These are phyloP conservation scores for Nitzschia sp. DNA, from an alignment of 108 stramenopile genomes.

Conservation along the genomic window DNA sequence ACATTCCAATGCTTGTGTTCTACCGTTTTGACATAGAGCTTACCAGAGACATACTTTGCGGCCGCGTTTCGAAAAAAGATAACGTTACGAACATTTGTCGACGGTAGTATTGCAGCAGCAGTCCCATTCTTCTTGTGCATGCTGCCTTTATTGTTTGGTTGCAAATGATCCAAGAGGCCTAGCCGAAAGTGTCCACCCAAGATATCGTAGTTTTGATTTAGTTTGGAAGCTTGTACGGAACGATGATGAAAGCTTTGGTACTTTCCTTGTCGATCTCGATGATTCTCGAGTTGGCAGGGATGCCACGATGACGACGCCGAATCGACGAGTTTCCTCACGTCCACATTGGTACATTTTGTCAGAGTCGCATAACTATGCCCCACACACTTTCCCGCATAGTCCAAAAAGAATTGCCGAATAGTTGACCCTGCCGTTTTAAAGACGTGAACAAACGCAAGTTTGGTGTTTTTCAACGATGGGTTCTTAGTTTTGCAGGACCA, in stretches of 20 bases:
- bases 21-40: constrained; percentile 27
- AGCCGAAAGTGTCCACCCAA: constrained; percentile 52
- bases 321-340: background rate
- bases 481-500: background rate
- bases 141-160: too few relatives aligned
- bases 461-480: background rate
- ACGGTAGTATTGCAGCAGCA: too few relatives aligned
- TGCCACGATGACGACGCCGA: background rate
- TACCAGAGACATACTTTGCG: constrained; percentile 45
- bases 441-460: constrained; percentile 56
- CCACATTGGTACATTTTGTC: background rate
- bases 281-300: background rate
- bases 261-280: background rate
- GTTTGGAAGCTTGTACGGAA: too few relatives aligned
- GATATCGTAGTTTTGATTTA: constrained; percentile 25
- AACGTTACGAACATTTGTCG: constrained; percentile 34
- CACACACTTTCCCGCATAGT: constrained; percentile 39
- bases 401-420: constrained; percentile 46
- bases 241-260: background rate
- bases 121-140: too few relatives aligned
- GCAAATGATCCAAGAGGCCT: constrained; percentile 31
- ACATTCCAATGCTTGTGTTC: constrained; percentile 7
- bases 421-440: too few relatives aligned
- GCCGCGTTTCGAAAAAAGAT: constrained; percentile 54
- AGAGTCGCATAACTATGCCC: background rate